Base-by-base conservation (phyloP, 768 basidiomycete genomes). In the Lepiota venenata region DNA sequence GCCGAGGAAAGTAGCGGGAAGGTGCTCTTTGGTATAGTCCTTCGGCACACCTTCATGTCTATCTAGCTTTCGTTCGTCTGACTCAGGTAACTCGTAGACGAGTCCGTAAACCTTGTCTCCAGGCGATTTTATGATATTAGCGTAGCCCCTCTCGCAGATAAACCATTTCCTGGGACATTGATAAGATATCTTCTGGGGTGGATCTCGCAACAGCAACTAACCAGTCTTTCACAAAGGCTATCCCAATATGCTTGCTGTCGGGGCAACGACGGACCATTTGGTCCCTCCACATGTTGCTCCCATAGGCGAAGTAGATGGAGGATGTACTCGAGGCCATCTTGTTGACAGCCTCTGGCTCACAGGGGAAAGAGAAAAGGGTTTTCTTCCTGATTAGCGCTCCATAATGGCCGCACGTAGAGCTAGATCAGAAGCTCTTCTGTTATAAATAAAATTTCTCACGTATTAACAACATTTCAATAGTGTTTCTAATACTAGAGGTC, bases 221-320 rank as follows among this genome's bases (percentile, higher is more conserved):
- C 78, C 79, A 79, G 55, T 74, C 65, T n/a, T 57, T 44, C 41
- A 78, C 60, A 15, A 60, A 51, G 1, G 70, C 78, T n/a, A 74
- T 61, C 4, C 77, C 78, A 20, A 75, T 50, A 43, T 68, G 73
- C 36, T 63, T 69, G 57, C 66, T 73, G 3, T 73, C 68, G n/a
- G 77, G 76, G 52, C 78, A 79, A 14, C 78, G 68, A n/a, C 64
- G 61, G 25, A 65, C 62, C 79, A 79, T 81, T 61, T 79, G 78
- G 25, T 77, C 71, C 35, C 65, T 66, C 74, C 77, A 79, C 37
- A 80, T 65, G 52, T 81, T 81, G 60, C 74, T 77, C 4, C 79
- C 79, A 63, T 78, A 79, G 36, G 69, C 77, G 62, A 79, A 78
- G 61, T 81, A 78, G 7, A 73, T 48, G 1, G 62, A 64, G 38